Evolutionary conservation across 1,284 basidiomycete species (phyloP).

Genomic region (Rhodotorula sp.): DNA sequence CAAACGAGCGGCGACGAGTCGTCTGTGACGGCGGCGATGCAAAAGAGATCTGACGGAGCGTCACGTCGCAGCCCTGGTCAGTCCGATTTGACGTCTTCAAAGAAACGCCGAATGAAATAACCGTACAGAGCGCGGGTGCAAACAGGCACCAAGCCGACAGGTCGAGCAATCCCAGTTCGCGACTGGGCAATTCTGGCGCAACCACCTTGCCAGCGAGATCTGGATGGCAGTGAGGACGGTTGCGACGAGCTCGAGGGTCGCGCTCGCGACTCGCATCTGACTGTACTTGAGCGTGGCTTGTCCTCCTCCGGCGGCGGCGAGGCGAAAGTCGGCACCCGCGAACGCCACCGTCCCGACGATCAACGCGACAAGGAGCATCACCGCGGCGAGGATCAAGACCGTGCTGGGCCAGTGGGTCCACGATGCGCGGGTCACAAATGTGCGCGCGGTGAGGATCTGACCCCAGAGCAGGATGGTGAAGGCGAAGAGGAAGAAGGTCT

Average conservation of each 20-base stretch:
- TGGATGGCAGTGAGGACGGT: conserved; percentile 2
- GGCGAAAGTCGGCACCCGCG: not conserved
- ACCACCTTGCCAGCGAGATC: conserved; percentile 12
- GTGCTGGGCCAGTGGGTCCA: conserved; percentile 9
- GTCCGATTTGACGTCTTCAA: not conserved
- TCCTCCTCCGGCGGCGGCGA: not conserved
- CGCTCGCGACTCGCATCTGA: conserved; percentile 16
- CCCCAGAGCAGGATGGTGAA: conserved; percentile 6
- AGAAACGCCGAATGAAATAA: not conserved
- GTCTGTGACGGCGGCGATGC: conserved; percentile 3
- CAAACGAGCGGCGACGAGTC: conserved; percentile 22
- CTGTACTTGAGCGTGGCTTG: conserved; percentile 3
- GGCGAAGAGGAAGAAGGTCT: conserved; percentile 12
- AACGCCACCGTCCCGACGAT: conserved; percentile 12
- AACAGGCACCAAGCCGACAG: conserved; percentile 14
- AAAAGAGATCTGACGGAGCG: conserved; percentile 12
- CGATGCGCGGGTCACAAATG: conserved; percentile 6
- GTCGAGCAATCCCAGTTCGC: conserved; percentile 9
- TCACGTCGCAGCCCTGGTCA: too few species aligned
- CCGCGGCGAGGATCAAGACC: conserved; percentile 6
- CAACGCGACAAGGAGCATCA: conserved; percentile 9
- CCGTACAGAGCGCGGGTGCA: conserved; percentile 10
- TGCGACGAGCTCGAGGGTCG: not conserved
- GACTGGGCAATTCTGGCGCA: not conserved
- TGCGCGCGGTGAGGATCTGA: conserved; percentile 2